Evolutionary conservation across 192 early-diverging fungal species (phyloP).

Genomic region (Coemansia sp.): DNA sequence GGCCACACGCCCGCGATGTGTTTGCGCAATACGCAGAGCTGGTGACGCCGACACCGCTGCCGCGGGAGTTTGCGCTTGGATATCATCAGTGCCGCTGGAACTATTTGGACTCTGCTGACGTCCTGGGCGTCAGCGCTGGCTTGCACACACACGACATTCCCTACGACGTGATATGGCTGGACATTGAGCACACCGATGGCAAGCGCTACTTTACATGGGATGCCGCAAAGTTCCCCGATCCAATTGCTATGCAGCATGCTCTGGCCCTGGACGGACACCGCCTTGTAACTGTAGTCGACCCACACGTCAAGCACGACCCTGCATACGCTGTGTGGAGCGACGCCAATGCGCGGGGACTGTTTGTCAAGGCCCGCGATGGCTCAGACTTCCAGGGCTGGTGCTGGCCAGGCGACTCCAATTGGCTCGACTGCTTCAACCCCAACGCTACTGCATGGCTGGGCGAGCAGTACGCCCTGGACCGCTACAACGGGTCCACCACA

Average conservation of each 20-base stretch:
- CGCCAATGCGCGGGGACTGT: conserved; percentile 68
- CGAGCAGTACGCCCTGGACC: conserved; percentile 69
- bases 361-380: conserved; percentile 76
- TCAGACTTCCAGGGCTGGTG: conserved; percentile 93
- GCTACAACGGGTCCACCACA: conserved; percentile 81
- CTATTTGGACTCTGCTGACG: conserved; percentile 90
- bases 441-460: conserved; percentile 78
- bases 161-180: conserved; percentile 98
- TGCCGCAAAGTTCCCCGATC: conserved; percentile 82
- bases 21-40: conserved; percentile 71
- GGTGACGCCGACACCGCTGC: conserved; percentile 81
- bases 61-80: conserved; percentile 84
- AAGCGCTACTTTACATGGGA: conserved; percentile 99
- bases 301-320: conserved; percentile 89
- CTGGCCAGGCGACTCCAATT: conserved; percentile 93
- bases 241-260: conserved; percentile 76
- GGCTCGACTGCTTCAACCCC: conserved; percentile 89
- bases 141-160: conserved; percentile 93
- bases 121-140: conserved; percentile 75
- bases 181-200: conserved; percentile 99
- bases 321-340: conserved; percentile 77
- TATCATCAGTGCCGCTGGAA: conserved; percentile 99
- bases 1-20: conserved; percentile 66
- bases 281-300: conserved; percentile 96
- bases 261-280: conserved; percentile 68